Evolutionary conservation across 73 alveolate genomes (phyloP), one percentile per base, ranked within the genome.

Genomic region (Paramecium pentaurelia): DNA sequence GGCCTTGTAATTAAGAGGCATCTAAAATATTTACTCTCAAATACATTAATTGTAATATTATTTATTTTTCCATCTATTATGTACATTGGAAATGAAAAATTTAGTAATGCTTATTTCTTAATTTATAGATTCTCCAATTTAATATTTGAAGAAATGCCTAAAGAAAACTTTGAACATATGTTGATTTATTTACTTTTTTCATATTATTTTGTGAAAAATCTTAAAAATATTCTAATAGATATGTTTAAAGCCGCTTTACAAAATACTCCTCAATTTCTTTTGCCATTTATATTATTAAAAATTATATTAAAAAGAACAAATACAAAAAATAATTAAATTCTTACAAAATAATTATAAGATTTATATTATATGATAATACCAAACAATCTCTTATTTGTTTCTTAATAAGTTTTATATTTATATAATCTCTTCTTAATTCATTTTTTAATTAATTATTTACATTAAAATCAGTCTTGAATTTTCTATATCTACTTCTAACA

Each of bases 51-150:
- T 27, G 71, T 80, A 27, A 80, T 80, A 2, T 58, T 20, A 80
- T 37, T 45, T 80, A 80, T 80, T 36, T 80, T 80, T 2, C 91
- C 91, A 80, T 80, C 91, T 45, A 80, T 80, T 22, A 80, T 80
- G 58, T 80, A 80, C 91, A 80, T 80, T 20, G 91, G 91, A 32
- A 80, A 49, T 3, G 71, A 49, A 28, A 80, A 80, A 49, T 80
- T 80, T 36, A 80, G 58, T 9, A 80, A 64, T 18, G 91, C 91
- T 47, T 80, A 80, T 80, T 80, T 80, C 47, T 80, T 80, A 47
- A 75, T 75, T 75, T 36, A 38, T 12, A 75, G 20, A 11, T 75
- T 75, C 60, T 75, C 20, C 60, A 75, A 75, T 3, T 16, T 40
- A 6, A 75, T 75, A 75, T 75, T 75, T 2, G 68, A 30, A 25